These are phyloP conservation scores for Saturnispora dispora DNA, from an alignment of 805 yeast species.

Conservation along the genomic window DNA sequence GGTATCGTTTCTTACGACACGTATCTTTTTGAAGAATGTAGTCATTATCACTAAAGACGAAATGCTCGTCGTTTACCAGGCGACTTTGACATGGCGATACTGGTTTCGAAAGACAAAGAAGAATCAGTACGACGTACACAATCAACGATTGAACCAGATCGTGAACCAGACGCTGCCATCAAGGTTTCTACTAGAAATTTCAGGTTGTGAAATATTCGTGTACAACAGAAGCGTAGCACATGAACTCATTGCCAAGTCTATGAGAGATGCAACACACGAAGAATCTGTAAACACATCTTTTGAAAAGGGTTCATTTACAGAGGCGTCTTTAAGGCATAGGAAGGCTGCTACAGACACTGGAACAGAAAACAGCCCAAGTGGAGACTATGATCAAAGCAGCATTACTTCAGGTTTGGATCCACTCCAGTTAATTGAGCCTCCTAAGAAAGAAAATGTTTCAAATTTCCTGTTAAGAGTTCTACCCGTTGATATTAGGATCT, in stretches of 20 bases:
- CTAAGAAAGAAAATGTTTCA: not conserved
- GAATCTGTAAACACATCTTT: not conserved
- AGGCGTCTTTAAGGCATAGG: slow-evolving; percentile 1
- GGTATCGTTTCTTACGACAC: slow-evolving; percentile 73
- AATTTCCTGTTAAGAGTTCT: slow-evolving; percentile 27
- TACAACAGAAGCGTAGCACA: slow-evolving; percentile 77
- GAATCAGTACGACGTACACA: slow-evolving; percentile 26
- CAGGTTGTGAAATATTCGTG: slow-evolving; percentile 76
- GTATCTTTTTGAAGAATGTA: slow-evolving; percentile 68
- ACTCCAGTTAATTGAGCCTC: not conserved
- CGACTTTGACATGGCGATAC: slow-evolving; percentile 82
- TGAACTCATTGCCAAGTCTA: slow-evolving; percentile 29
- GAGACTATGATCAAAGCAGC: not conserved
- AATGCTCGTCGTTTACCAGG: slow-evolving; percentile 59
- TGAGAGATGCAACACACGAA: slow-evolving; percentile 7
- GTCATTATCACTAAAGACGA: slow-evolving; percentile 66
- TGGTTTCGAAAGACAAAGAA: slow-evolving; percentile 54
- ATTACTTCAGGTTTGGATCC: not conserved
- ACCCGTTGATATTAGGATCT: slow-evolving; percentile 55
- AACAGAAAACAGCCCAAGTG: not conserved
- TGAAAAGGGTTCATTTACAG: not conserved
- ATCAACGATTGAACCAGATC: slow-evolving; percentile 15
- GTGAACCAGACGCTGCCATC: slow-evolving; percentile 46
- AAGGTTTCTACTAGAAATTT: slow-evolving; percentile 47
- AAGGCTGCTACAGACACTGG: not conserved